Conservation (phyloP, 129 eudicot species). For the Logfia minima region DNA sequence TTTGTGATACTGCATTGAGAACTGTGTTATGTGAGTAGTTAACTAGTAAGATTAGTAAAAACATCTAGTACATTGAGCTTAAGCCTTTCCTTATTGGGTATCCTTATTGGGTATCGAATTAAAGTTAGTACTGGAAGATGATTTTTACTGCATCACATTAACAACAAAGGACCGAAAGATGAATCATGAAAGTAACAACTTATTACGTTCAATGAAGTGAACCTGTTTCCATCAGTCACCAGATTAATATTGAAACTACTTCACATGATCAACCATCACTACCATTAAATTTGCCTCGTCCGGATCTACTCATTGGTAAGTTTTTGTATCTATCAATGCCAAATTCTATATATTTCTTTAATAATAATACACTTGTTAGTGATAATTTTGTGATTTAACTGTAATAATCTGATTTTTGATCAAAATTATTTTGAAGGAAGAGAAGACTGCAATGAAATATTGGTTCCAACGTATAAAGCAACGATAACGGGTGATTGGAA, state of each 20-base stretch:
- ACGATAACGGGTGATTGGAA: neutral
- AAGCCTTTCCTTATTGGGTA: too few species aligned
- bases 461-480: slow-evolving; percentile 11
- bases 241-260: neutral
- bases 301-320: slow-evolving; percentile 24
- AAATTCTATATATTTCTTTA: neutral
- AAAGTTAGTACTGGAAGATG: neutral
- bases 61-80: too few species aligned
- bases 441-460: slow-evolving; percentile 12
- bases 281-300: slow-evolving; percentile 19
- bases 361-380: neutral
- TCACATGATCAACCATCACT: slow-evolving; percentile 9
- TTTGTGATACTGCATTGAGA: too few species aligned
- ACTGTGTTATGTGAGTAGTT: too few species aligned
- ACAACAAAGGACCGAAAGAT: neutral
- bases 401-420: neutral
- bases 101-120: neutral
- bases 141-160: neutral
- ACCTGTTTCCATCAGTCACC: neutral
- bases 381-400: too few species aligned
- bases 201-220: neutral
- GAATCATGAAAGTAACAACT: neutral
- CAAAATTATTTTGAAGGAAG: neutral
- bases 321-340: neutral
- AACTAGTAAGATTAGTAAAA: too few species aligned